phyloP scores from a whole-genome alignment of 2,329 filamentous ascomycete species.

The Periconia digitata region DNA sequence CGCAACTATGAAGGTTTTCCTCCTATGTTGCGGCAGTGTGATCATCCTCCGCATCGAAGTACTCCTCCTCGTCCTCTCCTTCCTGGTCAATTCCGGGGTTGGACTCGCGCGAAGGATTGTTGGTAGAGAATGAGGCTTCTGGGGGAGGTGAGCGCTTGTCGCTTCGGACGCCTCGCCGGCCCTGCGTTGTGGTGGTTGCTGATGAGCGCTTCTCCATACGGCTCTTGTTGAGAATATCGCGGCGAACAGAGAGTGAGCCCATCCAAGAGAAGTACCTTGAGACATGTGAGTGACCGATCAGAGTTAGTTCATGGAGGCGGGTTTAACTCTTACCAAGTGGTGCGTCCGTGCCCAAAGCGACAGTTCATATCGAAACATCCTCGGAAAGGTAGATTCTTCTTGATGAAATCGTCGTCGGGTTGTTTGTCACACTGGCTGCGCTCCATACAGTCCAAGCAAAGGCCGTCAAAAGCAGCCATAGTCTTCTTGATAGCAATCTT shows the following conservation, averaged over 20 bases:
- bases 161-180: slow-evolving; percentile 5
- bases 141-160: background rate
- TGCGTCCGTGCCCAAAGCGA: slow-evolving; percentile 13
- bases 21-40: too few relatives aligned
- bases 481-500: slow-evolving; percentile 14
- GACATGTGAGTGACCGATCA: background rate
- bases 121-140: background rate
- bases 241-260: slow-evolving; percentile 11
- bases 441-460: slow-evolving; percentile 22
- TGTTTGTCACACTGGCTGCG: slow-evolving; percentile 11
- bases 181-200: background rate
- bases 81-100: slow-evolving; percentile 6
- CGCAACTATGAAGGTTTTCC: too few relatives aligned
- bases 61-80: slow-evolving; percentile 16
- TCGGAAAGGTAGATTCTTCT: slow-evolving; percentile 14
- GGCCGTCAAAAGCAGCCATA: slow-evolving; percentile 15
- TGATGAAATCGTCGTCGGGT: slow-evolving; percentile 9
- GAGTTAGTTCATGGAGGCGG: background rate
- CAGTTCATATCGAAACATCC: slow-evolving; percentile 18
- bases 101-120: background rate
- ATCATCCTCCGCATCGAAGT: slow-evolving; percentile 17
- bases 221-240: slow-evolving; percentile 8
- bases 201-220: slow-evolving; percentile 6
- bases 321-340: slow-evolving; percentile 10
- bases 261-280: slow-evolving; percentile 17